Evolutionary conservation across 306 rosid genomes (phyloP), one percentile per base, ranked within the genome.

Genomic region (Crotalaria pallida): DNA sequence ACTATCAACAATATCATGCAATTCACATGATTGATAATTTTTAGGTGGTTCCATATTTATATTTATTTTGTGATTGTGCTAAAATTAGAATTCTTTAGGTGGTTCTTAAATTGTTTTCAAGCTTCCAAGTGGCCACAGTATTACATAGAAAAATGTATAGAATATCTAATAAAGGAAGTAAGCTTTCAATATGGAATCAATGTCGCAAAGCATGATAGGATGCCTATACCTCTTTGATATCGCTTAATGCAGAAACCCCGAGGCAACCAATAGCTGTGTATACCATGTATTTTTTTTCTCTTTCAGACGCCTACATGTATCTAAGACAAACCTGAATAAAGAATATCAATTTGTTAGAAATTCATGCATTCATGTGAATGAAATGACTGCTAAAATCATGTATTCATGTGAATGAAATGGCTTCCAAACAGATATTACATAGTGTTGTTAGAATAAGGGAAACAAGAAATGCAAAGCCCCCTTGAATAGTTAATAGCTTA

Each of bases 241-340:
- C 88, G 22, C 79, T 74, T 74, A 89, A 69, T 55, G 87, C 85
- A 29, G 88, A 73, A 58, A 86, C 58, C 77, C 96, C 96, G 38
- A 89, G 77, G 79, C 92, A 86, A 13, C 89, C 92, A 16, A 89
- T 84, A 72, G 92, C 96, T 5, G 88, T 81, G 82, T 89, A 86
- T 13, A 86, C 81, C 89, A 86, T 78, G 67, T 89, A 84, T 1
- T 51, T 89, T 89, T n/a, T 76, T 36, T 83, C 85, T 89, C 96
- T 58, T 72, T 83, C 79, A 89, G 58, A 17, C 63, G 78, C 48
- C 78, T 73, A 68, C 96, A 89, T 6, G 83, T 66, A 73, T 79
- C 84, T 21, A 81, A 58, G 65, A 89, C 96, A 81, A 89, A 89
- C 76, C 96, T 89, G 77, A 62, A 55, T 27, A 64, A 61, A 69